Evolutionary conservation across 2,329 filamentous ascomycete species (phyloP).

Genomic region (Domatiomyces catenatus): DNA sequence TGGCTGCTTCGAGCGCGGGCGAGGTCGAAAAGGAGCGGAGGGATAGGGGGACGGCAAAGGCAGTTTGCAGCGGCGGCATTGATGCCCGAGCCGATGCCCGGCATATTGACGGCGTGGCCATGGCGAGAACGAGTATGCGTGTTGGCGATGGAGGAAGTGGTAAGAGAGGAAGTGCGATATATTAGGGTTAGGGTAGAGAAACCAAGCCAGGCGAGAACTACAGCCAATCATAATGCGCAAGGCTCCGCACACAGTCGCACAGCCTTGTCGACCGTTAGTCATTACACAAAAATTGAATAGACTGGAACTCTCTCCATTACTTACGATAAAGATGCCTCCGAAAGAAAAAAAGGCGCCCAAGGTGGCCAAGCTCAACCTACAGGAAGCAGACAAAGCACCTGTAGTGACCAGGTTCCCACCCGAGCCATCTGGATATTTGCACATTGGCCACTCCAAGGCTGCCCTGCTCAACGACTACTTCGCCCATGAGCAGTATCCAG

Average conservation of each 20-base stretch:
- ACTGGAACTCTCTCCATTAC: too few relatives aligned
- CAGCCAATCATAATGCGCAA: not conserved
- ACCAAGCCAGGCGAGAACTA: not conserved
- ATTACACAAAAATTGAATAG: too few relatives aligned
- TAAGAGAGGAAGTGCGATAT: not conserved
- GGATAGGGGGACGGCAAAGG: not conserved
- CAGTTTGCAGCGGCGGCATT: not conserved
- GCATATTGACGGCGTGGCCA: not conserved
- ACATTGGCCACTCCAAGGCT: conserved; percentile 23
- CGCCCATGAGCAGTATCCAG: conserved; percentile 27
- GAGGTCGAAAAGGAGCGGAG: conserved; percentile 8
- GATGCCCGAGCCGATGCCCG: not conserved
- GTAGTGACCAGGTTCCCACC: conserved; percentile 24
- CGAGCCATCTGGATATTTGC: conserved; percentile 24
- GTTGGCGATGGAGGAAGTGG: not conserved
- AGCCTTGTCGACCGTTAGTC: not conserved
- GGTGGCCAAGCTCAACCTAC: conserved; percentile 20
- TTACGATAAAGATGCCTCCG: not conserved
- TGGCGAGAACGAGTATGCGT: not conserved
- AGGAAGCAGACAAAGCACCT: conserved; percentile 17
- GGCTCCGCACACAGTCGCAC: not conserved
- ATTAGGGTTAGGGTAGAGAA: not conserved
- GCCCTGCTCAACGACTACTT: conserved; percentile 22
- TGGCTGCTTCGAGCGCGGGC: conserved; percentile 23
- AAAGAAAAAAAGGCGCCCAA: conserved; percentile 17